These are phyloP conservation scores for Fonsecaea erecta DNA, from an alignment of 2,329 filamentous ascomycete genomes.

Conservation along the genomic window DNA sequence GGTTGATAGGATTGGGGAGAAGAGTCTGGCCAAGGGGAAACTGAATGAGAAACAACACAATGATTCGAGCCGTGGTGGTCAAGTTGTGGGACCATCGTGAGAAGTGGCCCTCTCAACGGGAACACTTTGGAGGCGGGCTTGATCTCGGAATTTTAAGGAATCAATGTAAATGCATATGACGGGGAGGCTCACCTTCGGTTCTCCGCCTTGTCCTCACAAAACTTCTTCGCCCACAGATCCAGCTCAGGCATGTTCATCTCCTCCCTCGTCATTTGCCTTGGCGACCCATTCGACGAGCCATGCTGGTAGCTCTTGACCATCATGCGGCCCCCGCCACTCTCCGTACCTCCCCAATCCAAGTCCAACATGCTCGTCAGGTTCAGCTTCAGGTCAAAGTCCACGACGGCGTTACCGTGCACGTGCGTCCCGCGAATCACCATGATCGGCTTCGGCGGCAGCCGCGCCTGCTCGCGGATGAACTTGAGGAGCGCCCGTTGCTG, in stretches of 20 bases:
- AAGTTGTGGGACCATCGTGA: constrained; percentile 3
- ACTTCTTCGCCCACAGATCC: constrained; percentile 36
- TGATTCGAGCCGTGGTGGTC: neutral
- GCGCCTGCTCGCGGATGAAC: constrained; percentile 41
- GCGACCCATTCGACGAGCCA: constrained; percentile 22
- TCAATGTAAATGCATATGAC: neutral
- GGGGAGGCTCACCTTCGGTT: constrained; percentile 24
- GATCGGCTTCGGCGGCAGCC: constrained; percentile 40
- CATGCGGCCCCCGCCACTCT: neutral
- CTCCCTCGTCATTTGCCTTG: constrained; percentile 14
- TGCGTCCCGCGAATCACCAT: constrained; percentile 39
- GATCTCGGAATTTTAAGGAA: neutral
- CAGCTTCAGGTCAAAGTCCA: constrained; percentile 40
- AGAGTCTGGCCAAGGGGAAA: neutral
- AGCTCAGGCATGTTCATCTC: constrained; percentile 24
- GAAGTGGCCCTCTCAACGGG: neutral
- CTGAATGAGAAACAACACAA: neutral
- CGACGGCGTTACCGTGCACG: constrained; percentile 16
- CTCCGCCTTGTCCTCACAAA: constrained; percentile 36
- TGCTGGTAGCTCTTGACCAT: neutral
- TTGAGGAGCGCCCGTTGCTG: constrained; percentile 34
- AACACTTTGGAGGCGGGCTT: neutral
- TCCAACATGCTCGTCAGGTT: constrained; percentile 39
- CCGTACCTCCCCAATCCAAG: constrained; percentile 16
- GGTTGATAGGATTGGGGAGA: neutral